These are phyloP conservation scores for Globisporangium polare DNA, from an alignment of 352 stramenopile genomes.

Conservation along the genomic window DNA sequence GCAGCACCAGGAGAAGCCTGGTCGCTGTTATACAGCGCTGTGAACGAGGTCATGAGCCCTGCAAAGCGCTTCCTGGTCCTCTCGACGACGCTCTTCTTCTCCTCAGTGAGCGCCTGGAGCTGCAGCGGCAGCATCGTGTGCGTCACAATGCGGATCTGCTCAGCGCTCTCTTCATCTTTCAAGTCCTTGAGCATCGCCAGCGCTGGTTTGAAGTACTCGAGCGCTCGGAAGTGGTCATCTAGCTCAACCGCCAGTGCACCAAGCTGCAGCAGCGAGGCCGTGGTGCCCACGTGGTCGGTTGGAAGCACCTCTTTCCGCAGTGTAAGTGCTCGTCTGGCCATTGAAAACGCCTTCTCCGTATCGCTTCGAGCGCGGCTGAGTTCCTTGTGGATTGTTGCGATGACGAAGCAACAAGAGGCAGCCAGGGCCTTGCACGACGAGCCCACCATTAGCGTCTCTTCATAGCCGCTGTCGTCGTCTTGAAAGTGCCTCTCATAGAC, in stretches of 20 bases:
- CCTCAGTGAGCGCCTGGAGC: slow-evolving; percentile 25
- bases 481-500: slow-evolving; percentile 50
- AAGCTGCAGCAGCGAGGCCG: slow-evolving; percentile 47
- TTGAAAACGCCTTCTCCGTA: slow-evolving; percentile 39
- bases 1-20: background rate
- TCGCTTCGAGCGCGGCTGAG: slow-evolving; percentile 17
- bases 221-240: slow-evolving; percentile 45
- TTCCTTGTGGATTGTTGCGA: slow-evolving; percentile 20
- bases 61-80: slow-evolving; percentile 32
- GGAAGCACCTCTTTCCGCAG: slow-evolving; percentile 32
- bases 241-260: slow-evolving; percentile 33
- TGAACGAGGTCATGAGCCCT: slow-evolving; percentile 20
- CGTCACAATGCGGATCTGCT: slow-evolving; percentile 35
- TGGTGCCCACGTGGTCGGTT: slow-evolving; percentile 23
- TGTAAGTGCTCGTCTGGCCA: slow-evolving; percentile 29
- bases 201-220: slow-evolving; percentile 47
- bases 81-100: slow-evolving; percentile 38
- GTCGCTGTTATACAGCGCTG: background rate
- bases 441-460: background rate
- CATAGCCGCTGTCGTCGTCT: background rate
- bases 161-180: slow-evolving; percentile 16
- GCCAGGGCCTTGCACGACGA: slow-evolving; percentile 20
- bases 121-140: slow-evolving; percentile 38
- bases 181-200: slow-evolving; percentile 29
- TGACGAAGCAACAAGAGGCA: slow-evolving; percentile 37